Conservation (phyloP, 2,329 filamentous ascomycete species). For the Chalaropsis thielavioides region DNA sequence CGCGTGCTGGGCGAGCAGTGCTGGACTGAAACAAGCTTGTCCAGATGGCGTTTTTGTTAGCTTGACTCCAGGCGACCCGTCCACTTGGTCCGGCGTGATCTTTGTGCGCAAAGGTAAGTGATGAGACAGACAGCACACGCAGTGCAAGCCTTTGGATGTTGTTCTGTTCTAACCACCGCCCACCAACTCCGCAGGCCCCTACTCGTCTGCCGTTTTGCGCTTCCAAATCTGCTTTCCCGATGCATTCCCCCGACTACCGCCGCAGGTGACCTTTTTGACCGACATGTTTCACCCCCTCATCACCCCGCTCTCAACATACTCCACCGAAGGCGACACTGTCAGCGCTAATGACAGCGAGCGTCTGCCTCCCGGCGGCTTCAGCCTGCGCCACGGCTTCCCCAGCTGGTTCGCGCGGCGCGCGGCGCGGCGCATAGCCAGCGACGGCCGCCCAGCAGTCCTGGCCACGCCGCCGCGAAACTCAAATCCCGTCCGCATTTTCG, state of each 20-base stretch:
- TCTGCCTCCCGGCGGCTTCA: constrained; percentile 79
- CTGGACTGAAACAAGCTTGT: constrained; percentile 65
- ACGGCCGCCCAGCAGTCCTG: constrained; percentile 19
- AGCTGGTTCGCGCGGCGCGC: constrained; percentile 64
- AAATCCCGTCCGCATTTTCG: constrained; percentile 1
- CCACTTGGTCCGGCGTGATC: constrained; percentile 77
- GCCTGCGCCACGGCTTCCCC: constrained; percentile 78
- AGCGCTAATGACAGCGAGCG: constrained; percentile 73
- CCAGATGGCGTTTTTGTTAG: constrained; percentile 79
- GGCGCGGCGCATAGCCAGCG: constrained; percentile 28
- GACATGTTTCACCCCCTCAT: constrained; percentile 93
- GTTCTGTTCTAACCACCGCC: neutral
- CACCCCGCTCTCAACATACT: constrained; percentile 84
- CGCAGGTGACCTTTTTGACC: constrained; percentile 73
- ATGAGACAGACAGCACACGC: neutral
- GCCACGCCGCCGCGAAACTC: constrained; percentile 16
- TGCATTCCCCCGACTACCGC: constrained; percentile 63
- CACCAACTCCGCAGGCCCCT: constrained; percentile 50
- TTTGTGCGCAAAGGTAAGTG: constrained; percentile 75
- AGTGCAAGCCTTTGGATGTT: no score
- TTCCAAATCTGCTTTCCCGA: constrained; percentile 82
- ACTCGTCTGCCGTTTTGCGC: constrained; percentile 70
- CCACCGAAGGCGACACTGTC: constrained; percentile 57
- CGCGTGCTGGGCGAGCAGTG: constrained; percentile 34
- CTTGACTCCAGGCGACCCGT: constrained; percentile 65